phyloP scores from a whole-genome alignment of 192 early-diverging fungal genomes.

The Chytriomyces hyalinus region DNA sequence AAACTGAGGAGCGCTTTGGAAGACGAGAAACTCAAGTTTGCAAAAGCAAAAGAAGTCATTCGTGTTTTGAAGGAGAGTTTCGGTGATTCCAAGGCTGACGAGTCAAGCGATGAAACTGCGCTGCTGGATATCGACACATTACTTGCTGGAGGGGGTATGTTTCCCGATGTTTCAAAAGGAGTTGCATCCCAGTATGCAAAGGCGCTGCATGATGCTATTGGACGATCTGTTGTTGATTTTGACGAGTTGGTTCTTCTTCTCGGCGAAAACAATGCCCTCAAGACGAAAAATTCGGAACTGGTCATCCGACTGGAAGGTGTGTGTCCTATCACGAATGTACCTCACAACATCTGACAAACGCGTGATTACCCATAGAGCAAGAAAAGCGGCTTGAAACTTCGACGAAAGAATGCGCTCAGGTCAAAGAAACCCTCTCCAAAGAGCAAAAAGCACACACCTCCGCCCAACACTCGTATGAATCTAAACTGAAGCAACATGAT shows the following conservation, averaged over 20 bases:
- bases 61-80: not conserved
- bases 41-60: conserved; percentile 27
- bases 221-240: conserved; percentile 5
- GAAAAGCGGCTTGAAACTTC: conserved; percentile 6
- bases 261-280: conserved; percentile 7
- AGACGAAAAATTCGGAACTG: not conserved
- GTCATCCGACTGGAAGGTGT: conserved; percentile 12
- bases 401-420: not conserved
- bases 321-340: not conserved
- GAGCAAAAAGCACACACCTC: not conserved
- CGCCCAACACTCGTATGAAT: no score
- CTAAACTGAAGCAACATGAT: not conserved
- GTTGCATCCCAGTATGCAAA: conserved; percentile 7
- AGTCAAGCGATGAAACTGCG: not conserved
- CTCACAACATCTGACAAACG: not conserved
- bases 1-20: not conserved
- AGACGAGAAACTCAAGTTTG: conserved; percentile 19
- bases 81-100: not conserved
- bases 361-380: conserved; percentile 4
- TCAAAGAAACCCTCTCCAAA: conserved; percentile 10
- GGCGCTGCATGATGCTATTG: conserved; percentile 17
- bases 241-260: conserved; percentile 24
- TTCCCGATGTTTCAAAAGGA: not conserved
- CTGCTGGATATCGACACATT: conserved; percentile 9
- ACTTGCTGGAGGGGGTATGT: not conserved